These are phyloP conservation scores for Fusarium verticillioides DNA, from an alignment of 2,329 filamentous ascomycete genomes.

Conservation along the genomic window DNA sequence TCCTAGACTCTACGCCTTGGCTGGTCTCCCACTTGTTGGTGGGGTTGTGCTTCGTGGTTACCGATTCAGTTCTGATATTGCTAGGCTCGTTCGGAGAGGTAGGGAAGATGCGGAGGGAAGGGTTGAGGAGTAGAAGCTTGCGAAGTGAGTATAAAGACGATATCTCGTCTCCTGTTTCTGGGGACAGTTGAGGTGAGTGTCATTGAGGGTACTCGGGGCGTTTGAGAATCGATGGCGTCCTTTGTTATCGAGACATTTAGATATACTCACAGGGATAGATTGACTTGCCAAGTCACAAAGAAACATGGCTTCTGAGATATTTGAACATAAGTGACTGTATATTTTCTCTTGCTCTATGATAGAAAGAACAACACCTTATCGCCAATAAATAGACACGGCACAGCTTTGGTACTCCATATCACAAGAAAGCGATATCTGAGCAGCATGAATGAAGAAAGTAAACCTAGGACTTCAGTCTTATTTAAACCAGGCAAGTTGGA, in stretches of 20 bases:
- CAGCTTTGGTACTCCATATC: neutral
- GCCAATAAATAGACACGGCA: no score
- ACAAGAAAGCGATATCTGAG: no score
- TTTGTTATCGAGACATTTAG: neutral
- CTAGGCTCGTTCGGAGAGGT: neutral
- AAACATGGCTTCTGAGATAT: neutral
- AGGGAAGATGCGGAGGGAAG: no score
- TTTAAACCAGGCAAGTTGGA: no score
- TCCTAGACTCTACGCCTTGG: neutral
- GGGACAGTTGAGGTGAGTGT: no score
- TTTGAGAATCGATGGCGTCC: neutral
- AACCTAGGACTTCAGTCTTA: no score
- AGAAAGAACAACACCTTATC: neutral
- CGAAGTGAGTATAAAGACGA: accelerated
- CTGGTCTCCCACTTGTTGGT: neutral
- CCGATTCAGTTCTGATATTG: neutral
- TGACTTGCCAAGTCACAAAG: no score
- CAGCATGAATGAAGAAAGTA: no score
- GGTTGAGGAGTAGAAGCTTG: no score
- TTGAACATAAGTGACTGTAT: neutral
- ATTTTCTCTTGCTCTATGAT: no score
- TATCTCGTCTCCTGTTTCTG: neutral
- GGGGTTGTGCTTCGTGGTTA: neutral
- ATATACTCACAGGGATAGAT: accelerated
- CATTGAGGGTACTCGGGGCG: neutral